Base-by-base conservation (phyloP, 1,284 basidiomycete genomes). In the Taiwanofungus camphoratus region DNA sequence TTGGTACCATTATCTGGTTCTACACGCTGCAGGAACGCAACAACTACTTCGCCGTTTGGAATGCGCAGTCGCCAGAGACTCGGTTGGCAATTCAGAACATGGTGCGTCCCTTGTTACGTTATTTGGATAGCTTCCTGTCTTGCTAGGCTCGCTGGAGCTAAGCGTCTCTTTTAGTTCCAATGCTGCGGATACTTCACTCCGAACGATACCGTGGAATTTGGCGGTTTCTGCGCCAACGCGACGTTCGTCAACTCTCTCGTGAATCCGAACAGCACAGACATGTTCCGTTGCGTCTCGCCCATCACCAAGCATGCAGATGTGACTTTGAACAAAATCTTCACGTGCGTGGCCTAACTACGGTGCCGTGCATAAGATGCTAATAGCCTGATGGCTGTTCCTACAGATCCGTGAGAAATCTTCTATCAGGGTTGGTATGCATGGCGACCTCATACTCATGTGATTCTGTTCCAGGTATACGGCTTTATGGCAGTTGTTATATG, bases 181-280 rank as follows among this genome's bases (percentile, higher is more conserved):
- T 92, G 91, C 67, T 93, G 90, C 54, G 90, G 90, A 8, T 93
- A 90, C 63, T 85, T 85, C 63, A 74, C 74, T 44, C 70, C 71
- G 12, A 77, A 77, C 3, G 83, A 88, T 52, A 58, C 68, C 3
- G 69, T 73, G 33, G 75, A 72, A 42, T 74, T 75, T 21, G 76
- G 77, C 15, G 67, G 56, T 2, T 84, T 85, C 62, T 92, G 90
- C 63, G 61, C 65, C 9, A 75, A 73, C 53, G 57, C 62, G 45
- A 59, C 63, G 4, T 71, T 73, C 47, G 77, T 79, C 37, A 63
- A 76, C 41, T 62, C 63, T 40, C 60, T 62, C 42, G 62, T 74
- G 23, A 65, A 71, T 44, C 60, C 68, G 21, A 67, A 65, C 46
- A 72, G 73, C 52, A 51, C 55, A 22, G 63, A 64, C 48, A 64